Conservation (phyloP, 192 early-diverging fungal genomes). For the Coemansia furcata region DNA sequence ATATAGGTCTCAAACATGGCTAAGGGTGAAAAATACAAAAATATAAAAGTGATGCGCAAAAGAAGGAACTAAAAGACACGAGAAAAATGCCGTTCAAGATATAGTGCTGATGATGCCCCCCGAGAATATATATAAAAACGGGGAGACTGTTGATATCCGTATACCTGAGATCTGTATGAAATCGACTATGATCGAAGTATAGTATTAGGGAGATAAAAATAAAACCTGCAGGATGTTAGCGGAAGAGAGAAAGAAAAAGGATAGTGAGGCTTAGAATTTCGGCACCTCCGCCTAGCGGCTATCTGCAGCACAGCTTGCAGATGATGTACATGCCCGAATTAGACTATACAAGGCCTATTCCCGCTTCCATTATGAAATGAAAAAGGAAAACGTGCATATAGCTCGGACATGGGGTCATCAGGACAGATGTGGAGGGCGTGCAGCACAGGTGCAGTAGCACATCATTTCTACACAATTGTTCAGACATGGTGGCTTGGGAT, state of each 20-base stretch:
- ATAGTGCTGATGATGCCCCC: not conserved
- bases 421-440: not conserved
- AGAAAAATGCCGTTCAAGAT: not conserved
- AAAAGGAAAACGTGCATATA: not conserved
- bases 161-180: not conserved
- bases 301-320: not conserved
- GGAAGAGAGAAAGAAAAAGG: not conserved
- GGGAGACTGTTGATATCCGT: not conserved
- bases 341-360: not conserved
- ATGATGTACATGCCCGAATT: not conserved
- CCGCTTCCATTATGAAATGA: not conserved
- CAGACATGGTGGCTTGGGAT: not conserved
- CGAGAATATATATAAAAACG: too few relatives aligned
- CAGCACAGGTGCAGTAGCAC: not conserved
- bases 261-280: not conserved
- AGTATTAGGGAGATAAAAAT: not conserved
- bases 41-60: not conserved
- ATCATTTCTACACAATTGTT: not conserved
- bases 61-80: not conserved
- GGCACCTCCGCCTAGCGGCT: not conserved
- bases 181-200: too few relatives aligned
- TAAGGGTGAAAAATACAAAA: not conserved
- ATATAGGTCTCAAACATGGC: constrained; percentile 38
- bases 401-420: not conserved
- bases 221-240: not conserved